phyloP scores from a whole-genome alignment of 441 rosid species.

The Arabidopsis lyrata region DNA sequence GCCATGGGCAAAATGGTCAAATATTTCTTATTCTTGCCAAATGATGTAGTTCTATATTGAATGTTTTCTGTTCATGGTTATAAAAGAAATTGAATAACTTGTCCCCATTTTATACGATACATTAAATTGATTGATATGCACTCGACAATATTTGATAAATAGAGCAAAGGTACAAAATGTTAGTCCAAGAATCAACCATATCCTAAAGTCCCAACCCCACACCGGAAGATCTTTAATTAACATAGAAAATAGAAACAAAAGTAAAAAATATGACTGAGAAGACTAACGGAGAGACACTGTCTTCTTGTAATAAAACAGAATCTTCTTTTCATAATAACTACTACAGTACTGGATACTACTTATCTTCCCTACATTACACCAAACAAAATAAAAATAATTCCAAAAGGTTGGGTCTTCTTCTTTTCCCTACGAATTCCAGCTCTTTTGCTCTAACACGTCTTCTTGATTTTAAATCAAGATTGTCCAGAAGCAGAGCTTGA shows the following conservation, averaged over 20 bases:
- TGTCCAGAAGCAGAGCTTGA: slow-evolving; percentile 44
- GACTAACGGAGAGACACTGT: slow-evolving; percentile 43
- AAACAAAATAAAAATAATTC: slow-evolving; percentile 2
- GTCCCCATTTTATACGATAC: not conserved
- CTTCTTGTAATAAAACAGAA: slow-evolving; percentile 42
- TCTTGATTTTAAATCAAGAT: slow-evolving; percentile 22
- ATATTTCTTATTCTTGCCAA: not conserved
- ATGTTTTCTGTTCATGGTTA: not conserved
- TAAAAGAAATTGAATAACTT: not conserved
- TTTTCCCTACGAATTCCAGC: not conserved
- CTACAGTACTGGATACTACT: slow-evolving; percentile 37
- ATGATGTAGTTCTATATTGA: not conserved
- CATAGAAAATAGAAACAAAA: slow-evolving; percentile 43
- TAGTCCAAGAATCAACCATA: slow-evolving; percentile 45
- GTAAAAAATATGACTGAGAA: slow-evolving; percentile 38
- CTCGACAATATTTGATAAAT: slow-evolving; percentile 20
- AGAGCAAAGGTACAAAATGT: slow-evolving; percentile 34
- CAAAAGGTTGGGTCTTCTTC: slow-evolving; percentile 9
- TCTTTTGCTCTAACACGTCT: not conserved
- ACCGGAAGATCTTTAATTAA: slow-evolving; percentile 39
- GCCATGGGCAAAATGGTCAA: not conserved
- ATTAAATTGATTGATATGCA: slow-evolving; percentile 28
- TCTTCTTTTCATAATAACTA: slow-evolving; percentile 28
- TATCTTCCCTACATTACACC: slow-evolving; percentile 42
- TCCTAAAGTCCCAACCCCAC: slow-evolving; percentile 44